Conservation (phyloP, 768 basidiomycete species). For the Hericium erinaceus region DNA sequence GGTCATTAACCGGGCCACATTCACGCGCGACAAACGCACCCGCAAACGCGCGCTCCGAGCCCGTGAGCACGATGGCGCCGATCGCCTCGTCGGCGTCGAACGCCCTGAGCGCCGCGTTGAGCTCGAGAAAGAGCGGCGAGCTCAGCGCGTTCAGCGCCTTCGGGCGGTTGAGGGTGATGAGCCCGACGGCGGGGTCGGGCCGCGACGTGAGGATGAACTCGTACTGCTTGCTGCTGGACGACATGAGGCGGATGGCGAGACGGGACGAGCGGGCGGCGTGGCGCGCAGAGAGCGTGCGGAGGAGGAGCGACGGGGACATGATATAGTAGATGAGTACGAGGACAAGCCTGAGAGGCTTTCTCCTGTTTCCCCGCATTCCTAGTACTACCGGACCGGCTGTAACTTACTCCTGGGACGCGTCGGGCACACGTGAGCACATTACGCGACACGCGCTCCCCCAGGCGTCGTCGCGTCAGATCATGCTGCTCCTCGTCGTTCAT, state of each 20-base stretch:
- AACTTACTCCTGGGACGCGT: no score
- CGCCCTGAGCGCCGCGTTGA: slow-evolving; percentile 50
- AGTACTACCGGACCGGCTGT: no score
- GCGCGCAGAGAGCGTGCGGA: not conserved
- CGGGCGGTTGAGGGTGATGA: slow-evolving; percentile 83
- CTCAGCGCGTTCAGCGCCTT: slow-evolving; percentile 85
- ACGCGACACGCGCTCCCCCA: no score
- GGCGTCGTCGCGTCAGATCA: no score
- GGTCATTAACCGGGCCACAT: not conserved
- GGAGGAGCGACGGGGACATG: not conserved
- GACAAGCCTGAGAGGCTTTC: not conserved
- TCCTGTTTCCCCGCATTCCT: no score
- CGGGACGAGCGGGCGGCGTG: not conserved
- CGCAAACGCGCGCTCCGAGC: slow-evolving; percentile 88
- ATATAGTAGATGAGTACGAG: not conserved
- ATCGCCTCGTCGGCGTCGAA: slow-evolving; percentile 64
- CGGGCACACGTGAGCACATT: no score
- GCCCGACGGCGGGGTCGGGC: slow-evolving; percentile 58
- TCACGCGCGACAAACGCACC: slow-evolving; percentile 37
- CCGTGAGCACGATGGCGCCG: slow-evolving; percentile 86
- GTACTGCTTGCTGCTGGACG: slow-evolving; percentile 31
- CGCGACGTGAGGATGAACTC: slow-evolving; percentile 59
- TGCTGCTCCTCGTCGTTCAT: no score
- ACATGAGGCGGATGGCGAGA: slow-evolving; percentile 16
- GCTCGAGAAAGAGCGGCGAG: slow-evolving; percentile 68